Conservation (phyloP, 1,284 basidiomycete genomes). For the Tilletia setariae region DNA sequence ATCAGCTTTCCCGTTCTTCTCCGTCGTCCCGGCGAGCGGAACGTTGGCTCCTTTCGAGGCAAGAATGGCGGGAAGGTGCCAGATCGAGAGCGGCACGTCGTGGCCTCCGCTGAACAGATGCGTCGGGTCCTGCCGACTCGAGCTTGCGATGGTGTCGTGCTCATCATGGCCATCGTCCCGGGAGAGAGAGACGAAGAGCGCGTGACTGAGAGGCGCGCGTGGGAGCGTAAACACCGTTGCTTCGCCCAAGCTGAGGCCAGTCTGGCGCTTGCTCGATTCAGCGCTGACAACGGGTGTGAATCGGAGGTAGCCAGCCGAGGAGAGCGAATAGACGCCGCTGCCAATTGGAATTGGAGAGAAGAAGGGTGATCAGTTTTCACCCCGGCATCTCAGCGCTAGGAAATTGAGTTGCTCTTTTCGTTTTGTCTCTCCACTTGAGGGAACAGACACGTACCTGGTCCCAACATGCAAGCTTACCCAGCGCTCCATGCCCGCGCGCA, state of each 20-base stretch:
- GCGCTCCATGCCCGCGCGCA: constrained; percentile 41
- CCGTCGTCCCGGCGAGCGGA: constrained; percentile 2
- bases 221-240: constrained; percentile 28
- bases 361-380: neutral
- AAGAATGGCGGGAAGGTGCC: constrained; percentile 30
- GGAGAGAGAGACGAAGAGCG: constrained; percentile 29
- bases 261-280: neutral
- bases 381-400: no score
- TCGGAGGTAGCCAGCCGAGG: constrained; percentile 35
- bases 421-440: no score
- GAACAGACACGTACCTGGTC: neutral
- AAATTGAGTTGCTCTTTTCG: no score
- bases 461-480: constrained; percentile 40
- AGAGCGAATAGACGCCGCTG: constrained; percentile 34
- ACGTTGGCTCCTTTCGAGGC: constrained; percentile 11
- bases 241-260: constrained; percentile 5
- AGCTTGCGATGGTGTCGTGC: neutral
- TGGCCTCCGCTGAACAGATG: constrained; percentile 43
- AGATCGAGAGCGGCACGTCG: constrained; percentile 41
- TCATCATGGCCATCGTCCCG: neutral
- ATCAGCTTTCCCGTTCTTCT: constrained; percentile 13
- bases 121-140: constrained; percentile 26
- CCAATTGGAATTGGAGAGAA: neutral
- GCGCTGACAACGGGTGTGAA: constrained; percentile 24
- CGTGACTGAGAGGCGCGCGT: constrained; percentile 32